These are phyloP conservation scores for Vigna hirtella DNA, from an alignment of 306 rosid species.

Conservation along the genomic window DNA sequence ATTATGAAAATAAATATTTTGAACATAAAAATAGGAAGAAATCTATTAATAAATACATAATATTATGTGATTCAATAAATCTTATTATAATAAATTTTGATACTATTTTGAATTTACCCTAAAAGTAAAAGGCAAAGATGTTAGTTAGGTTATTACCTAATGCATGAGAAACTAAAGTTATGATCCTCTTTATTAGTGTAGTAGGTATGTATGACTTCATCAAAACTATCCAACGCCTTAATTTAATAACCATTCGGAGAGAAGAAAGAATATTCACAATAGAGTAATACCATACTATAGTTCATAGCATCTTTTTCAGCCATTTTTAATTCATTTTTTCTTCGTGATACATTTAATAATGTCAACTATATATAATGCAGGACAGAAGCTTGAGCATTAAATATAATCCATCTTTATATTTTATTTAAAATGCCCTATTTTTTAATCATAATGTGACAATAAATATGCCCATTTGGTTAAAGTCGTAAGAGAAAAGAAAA, in stretches of 20 bases:
- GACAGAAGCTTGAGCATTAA: no score
- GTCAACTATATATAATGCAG: neutral
- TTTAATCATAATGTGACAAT: no score
- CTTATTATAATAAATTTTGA: no score
- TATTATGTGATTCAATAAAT: no score
- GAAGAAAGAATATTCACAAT: neutral
- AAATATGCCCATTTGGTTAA: no score
- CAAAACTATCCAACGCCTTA: neutral
- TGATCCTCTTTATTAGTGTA: neutral
- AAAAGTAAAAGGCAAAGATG: neutral
- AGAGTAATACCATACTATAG: neutral
- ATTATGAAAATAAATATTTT: no score
- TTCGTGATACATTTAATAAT: neutral
- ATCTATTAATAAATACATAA: no score
- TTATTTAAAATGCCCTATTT: no score
- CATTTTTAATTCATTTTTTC: neutral
- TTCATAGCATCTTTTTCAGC: neutral
- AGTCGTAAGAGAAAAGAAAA: no score
- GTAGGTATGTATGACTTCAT: conserved; percentile 7
- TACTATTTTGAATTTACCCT: neutral
- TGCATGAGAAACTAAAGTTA: neutral
- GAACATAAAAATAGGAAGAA: no score
- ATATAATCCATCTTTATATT: no score
- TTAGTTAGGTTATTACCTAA: neutral
- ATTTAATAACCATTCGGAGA: neutral